Evolutionary conservation across 352 stramenopile genomes (phyloP).

Genomic region (Phytophthora agathidicida): DNA sequence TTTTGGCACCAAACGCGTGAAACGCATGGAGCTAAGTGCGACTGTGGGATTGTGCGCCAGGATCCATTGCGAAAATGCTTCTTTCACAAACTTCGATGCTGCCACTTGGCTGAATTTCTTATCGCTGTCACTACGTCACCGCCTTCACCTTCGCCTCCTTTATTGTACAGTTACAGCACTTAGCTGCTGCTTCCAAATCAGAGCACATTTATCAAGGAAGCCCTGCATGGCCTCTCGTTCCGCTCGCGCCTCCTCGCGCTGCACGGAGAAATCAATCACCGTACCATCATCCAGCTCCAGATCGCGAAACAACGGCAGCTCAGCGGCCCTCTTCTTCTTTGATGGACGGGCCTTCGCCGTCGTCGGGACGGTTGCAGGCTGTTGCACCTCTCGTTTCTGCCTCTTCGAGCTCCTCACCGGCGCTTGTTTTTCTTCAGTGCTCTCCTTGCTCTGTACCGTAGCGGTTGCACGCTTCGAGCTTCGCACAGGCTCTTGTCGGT

Average conservation of each 20-base stretch:
- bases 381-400: constrained; percentile 26
- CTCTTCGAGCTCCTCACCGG: constrained; percentile 17
- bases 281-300: constrained; percentile 42
- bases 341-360: constrained; percentile 12
- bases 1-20: constrained; percentile 6
- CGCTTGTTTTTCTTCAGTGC: constrained; percentile 4
- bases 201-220: constrained; percentile 36
- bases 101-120: constrained; percentile 25
- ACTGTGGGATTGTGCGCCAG: constrained; percentile 16
- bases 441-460: constrained; percentile 7
- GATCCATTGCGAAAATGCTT: neutral
- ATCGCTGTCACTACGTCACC: constrained; percentile 19
- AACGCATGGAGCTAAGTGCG: constrained; percentile 3
- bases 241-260: constrained; percentile 31
- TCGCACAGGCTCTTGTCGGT: neutral
- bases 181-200: constrained; percentile 45
- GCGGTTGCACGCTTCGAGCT: constrained; percentile 17
- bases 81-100: constrained; percentile 13
- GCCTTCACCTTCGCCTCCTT: constrained; percentile 1
- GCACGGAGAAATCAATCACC: constrained; percentile 34
- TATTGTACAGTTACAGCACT: constrained; percentile 34
- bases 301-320: constrained; percentile 36
- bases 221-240: constrained; percentile 32
- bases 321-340: constrained; percentile 24
- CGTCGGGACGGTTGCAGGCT: neutral